Evolutionary conservation across 2,329 filamentous ascomycete species (phyloP), one percentile per base, ranked within the genome.

Genomic region (Davidsoniella australis): DNA sequence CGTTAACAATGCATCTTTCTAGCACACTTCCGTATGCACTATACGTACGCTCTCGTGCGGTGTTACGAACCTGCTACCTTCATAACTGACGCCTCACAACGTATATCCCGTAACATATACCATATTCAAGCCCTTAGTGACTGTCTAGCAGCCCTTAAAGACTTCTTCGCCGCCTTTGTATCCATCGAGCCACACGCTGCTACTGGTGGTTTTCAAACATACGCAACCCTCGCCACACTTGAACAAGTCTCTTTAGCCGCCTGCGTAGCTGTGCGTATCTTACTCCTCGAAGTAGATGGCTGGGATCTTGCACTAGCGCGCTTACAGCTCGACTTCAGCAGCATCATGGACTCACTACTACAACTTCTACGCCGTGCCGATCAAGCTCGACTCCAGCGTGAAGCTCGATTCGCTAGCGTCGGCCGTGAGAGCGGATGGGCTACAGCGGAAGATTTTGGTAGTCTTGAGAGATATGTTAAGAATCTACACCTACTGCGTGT

Each of bases 51-150:
- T 10, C 55, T 65, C 2, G 62, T 64, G 23, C 60, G 63, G 6
- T 54, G 66, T 12, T 65, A 67, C 54, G 59, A 67, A 29, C 65
- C 66, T 1, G 65, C 64, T 6, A 64, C 64, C 4, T 55, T 60
- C 16, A 54, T 59, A n/a, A 57, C 54, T 45, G 54, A 57, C 16
- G 54, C 57, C 9, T 54, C 56, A 16, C 54, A 57, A n/a, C 58
- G 59, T 33, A 53, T 55, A 16, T 55, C 60, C 5, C 56, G 55
- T 4, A 56, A 58, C 17, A 55, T 56, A 5, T 60, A 60, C 49
- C 59, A 61, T 29, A 52, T 57, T 1, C 58, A 63, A 47, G 62
- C 62, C 41, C 58, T 68, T 45, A 55, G 58, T 8, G 60, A 62
- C 50, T 64, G 64, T 51, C 55, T 68, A 7, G 51, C 59, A 20